Base-by-base conservation (phyloP, 2,329 filamentous ascomycete genomes). In the Thelonectria rubi region DNA sequence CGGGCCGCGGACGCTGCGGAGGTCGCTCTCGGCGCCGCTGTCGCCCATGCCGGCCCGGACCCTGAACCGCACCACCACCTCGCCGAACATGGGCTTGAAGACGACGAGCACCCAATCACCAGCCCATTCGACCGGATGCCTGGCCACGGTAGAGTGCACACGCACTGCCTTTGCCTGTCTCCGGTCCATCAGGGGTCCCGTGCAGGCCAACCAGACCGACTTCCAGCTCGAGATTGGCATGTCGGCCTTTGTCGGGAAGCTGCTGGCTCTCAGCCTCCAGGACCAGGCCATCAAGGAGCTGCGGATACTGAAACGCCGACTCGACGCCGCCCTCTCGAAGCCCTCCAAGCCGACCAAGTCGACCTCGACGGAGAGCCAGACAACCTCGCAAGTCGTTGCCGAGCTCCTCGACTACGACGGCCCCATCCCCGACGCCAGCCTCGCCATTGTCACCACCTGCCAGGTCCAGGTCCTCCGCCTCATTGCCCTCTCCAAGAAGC, bases 151-250 rank as follows among this genome's bases (percentile, higher is more conserved):
- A 12, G 90, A 93, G 76, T 93, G 91, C 69, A 85, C 88, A 7
- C 84, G 90, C 10, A 75, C 86, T 26, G 90, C 89, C 2, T 92
- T 94, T 70, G 78, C 83, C 7, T 88, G 86, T 51, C 78, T 94
- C 40, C 82, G 89, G 51, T 80, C 82, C 26, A 70, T 87, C 21
- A 85, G 90, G 52, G 79, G 83, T 24, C 78, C 83, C 1, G 77
- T 84, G 6, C 80, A 83, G 9, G 77, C 87, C 10, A 77, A 83
- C 10, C 78, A 88, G n/a, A 83, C 86, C 1, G 82, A 85, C 46
- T 78, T 91, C 40, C 90, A 94, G 71, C 75, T 94, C 4, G 91
- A 94, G 72, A 88, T 82, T 61, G 91, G 91, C 55, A 91, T 92
- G 82, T 85, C 90, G 15, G 87, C 88, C 0, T 82, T 94, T 55